Evolutionary conservation across 331 rosid genomes (phyloP).

Genomic region (Quercus lobata): DNA sequence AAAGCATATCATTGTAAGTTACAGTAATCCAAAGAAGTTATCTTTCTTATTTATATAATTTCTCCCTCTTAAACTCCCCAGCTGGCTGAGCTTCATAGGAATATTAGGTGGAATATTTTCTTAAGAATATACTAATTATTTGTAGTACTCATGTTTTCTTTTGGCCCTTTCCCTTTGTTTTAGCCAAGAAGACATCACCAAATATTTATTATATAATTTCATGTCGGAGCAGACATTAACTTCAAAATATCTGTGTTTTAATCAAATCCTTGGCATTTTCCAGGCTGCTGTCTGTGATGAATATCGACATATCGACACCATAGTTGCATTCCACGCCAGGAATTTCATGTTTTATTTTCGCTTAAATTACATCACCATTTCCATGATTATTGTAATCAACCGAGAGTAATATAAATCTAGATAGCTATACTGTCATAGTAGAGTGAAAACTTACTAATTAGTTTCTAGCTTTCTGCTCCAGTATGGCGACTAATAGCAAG

Average conservation of each 20-base stretch:
- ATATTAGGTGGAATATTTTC: no score
- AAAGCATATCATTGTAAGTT: no score
- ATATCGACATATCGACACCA: conserved; percentile 34
- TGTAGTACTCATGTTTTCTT: neutral
- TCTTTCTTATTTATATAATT: no score
- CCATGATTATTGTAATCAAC: no score
- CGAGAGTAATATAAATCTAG: no score
- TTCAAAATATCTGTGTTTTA: neutral
- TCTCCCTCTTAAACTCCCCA: no score
- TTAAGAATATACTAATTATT: no score
- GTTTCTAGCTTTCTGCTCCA: neutral
- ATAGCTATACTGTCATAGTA: neutral
- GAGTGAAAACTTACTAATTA: neutral
- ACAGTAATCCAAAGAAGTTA: no score
- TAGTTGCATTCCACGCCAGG: no score
- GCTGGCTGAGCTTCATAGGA: no score
- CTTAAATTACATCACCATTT: no score
- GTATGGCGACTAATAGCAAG: conserved; percentile 25
- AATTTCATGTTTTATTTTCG: no score
- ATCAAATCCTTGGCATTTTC: neutral
- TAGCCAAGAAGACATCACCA: neutral
- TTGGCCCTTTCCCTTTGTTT: neutral
- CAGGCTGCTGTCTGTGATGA: conserved; percentile 3
- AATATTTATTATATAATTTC: neutral
- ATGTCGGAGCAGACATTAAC: neutral